phyloP scores from a whole-genome alignment of 768 basidiomycete genomes.

The Inosperma sp. region DNA sequence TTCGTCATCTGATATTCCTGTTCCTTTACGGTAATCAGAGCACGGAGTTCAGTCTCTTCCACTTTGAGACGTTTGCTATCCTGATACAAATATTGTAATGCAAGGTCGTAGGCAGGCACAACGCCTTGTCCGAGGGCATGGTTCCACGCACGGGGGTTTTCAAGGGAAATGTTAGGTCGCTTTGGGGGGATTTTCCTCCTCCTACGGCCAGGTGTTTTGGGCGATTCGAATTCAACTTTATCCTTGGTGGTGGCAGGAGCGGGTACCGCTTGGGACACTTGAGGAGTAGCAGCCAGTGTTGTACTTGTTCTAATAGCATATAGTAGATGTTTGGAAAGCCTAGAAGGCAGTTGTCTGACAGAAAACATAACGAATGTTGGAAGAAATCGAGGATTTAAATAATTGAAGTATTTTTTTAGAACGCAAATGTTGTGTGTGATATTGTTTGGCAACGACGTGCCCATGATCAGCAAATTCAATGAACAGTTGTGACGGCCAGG shows the following conservation, averaged over 20 bases:
- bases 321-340: too few species aligned
- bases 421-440: constrained; percentile 5
- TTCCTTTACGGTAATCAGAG: constrained; percentile 25
- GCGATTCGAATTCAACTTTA: neutral
- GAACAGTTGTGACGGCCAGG: too few species aligned
- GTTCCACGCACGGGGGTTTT: constrained; percentile 58
- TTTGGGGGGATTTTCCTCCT: constrained; percentile 28
- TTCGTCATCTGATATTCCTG: constrained; percentile 19
- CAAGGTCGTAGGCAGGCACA: constrained; percentile 81
- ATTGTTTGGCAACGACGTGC: too few species aligned
- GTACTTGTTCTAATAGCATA: too few species aligned
- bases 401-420: neutral
- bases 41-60: constrained; percentile 40
- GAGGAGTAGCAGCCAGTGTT: neutral
- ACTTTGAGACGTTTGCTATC: constrained; percentile 52
- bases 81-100: constrained; percentile 60
- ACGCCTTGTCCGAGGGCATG: constrained; percentile 56
- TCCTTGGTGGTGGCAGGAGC: neutral
- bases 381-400: too few species aligned
- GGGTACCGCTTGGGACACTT: neutral
- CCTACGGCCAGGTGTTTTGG: constrained; percentile 29
- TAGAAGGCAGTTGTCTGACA: too few species aligned
- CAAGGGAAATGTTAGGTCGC: constrained; percentile 50
- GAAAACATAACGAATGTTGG: too few species aligned
- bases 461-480: too few species aligned